phyloP scores from a whole-genome alignment of 306 rosid species.

The Oxytropis ochrocephala region DNA sequence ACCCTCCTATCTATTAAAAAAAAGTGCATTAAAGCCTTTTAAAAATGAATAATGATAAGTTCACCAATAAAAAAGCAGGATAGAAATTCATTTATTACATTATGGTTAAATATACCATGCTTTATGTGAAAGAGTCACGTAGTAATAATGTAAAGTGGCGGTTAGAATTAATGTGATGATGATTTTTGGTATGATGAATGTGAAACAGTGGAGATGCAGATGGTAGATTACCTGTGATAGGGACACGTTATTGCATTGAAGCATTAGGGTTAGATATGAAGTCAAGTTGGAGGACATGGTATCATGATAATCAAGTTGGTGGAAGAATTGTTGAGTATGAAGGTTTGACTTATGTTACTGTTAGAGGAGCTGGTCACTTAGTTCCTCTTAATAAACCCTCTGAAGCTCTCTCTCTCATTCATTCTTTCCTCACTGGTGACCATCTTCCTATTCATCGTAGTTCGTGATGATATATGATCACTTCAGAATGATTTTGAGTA shows the following conservation, averaged over 20 bases:
- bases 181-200: neutral
- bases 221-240: conserved; percentile 49
- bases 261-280: conserved; percentile 40
- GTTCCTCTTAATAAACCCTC: conserved; percentile 47
- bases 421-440: conserved; percentile 34
- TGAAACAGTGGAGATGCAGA: conserved; percentile 52
- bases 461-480: neutral
- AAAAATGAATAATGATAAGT: neutral
- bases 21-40: too few relatives aligned
- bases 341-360: conserved; percentile 46
- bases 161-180: neutral
- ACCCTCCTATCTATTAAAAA: too few relatives aligned
- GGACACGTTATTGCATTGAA: conserved; percentile 47
- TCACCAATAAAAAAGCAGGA: neutral
- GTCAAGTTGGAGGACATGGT: conserved; percentile 46
- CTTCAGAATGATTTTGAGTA: too few relatives aligned
- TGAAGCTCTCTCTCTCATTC: conserved; percentile 41
- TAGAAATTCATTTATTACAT: neutral
- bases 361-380: conserved; percentile 59
- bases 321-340: conserved; percentile 54
- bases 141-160: neutral
- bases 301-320: conserved; percentile 46
- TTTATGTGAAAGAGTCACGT: conserved; percentile 23
- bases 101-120: neutral
- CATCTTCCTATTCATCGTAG: conserved; percentile 26